These are phyloP conservation scores for Xylaria curta DNA, from an alignment of 495 filamentous ascomycete genomes.

Conservation along the genomic window DNA sequence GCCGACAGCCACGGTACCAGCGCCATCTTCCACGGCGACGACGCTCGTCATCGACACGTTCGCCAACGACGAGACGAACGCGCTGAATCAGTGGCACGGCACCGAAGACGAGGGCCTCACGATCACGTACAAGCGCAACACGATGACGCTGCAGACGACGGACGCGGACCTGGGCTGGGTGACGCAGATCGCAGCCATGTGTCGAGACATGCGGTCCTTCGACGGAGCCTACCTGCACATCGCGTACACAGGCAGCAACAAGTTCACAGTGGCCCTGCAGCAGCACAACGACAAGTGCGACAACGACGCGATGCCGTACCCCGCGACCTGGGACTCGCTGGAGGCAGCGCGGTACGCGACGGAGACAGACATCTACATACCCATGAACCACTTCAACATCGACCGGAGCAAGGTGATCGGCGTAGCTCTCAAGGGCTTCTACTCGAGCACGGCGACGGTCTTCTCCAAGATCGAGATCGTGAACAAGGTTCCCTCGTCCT, in stretches of 20 bases:
- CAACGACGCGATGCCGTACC: slow-evolving; percentile 65
- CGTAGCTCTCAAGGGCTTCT: slow-evolving; percentile 74
- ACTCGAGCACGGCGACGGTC: slow-evolving; percentile 55
- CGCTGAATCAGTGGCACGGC: slow-evolving; percentile 75
- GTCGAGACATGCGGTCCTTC: slow-evolving; percentile 66
- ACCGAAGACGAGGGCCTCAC: slow-evolving; percentile 63
- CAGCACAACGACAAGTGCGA: slow-evolving; percentile 74
- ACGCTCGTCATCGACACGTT: slow-evolving; percentile 73
- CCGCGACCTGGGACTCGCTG: slow-evolving; percentile 76
- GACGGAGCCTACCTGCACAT: slow-evolving; percentile 71
- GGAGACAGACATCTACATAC: slow-evolving; percentile 70
- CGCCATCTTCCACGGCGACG: slow-evolving; percentile 55
- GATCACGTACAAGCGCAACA: slow-evolving; percentile 54
- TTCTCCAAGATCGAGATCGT: slow-evolving; percentile 72
- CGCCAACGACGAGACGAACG: slow-evolving; percentile 59
- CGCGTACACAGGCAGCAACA: slow-evolving; percentile 68
- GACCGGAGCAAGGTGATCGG: slow-evolving; percentile 66
- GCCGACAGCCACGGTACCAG: slow-evolving; percentile 54
- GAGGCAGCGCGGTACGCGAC: slow-evolving; percentile 71
- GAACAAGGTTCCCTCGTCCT: slow-evolving; percentile 54
- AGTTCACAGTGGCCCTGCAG: slow-evolving; percentile 73
- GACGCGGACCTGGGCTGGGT: slow-evolving; percentile 75
- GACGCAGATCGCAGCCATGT: slow-evolving; percentile 66
- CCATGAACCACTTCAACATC: slow-evolving; percentile 74
- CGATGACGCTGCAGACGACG: slow-evolving; percentile 65